Evolutionary conservation across 176 grass and related monocot species (phyloP).

Genomic region (Paspalum notatum): DNA sequence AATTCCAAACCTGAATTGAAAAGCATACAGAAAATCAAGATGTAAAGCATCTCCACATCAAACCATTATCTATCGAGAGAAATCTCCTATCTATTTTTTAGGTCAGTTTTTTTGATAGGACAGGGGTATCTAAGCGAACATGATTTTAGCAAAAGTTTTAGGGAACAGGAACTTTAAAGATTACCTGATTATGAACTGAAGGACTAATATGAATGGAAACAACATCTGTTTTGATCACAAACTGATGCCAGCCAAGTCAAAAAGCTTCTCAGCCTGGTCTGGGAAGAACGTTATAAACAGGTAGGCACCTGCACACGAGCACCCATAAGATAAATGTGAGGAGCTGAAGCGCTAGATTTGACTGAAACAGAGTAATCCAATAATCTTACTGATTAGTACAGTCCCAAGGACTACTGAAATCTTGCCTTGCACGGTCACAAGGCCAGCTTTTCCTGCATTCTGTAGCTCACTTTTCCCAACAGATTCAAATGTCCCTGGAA

Average conservation of each 20-base stretch:
- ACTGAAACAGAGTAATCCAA: neutral
- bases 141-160: neutral
- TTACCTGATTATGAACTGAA: conserved; percentile 28
- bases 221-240: conserved; percentile 38
- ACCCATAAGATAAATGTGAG: neutral
- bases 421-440: conserved; percentile 87
- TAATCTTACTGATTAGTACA: conserved; percentile 78
- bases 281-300: conserved; percentile 93
- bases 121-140: neutral
- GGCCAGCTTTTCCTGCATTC: conserved; percentile 87
- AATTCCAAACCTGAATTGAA: neutral
- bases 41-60: neutral
- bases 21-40: neutral
- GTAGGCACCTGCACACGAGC: conserved; percentile 62
- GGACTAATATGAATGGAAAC: neutral
- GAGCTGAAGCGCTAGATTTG: neutral
- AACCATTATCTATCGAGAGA: neutral
- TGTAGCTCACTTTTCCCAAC: conserved; percentile 70
- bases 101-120: neutral
- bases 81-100: neutral
- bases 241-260: conserved; percentile 66
- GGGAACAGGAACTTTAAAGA: neutral
- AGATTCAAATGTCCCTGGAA: conserved; percentile 72
- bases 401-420: conserved; percentile 86
- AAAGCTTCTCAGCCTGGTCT: conserved; percentile 88